Percentiles rank a stretch among this genome's conserved stretches.
These are phyloP conservation scores for Liriodendron chinense DNA, from an alignment of 164 flowering plant genomes.

Conservation along the genomic window DNA sequence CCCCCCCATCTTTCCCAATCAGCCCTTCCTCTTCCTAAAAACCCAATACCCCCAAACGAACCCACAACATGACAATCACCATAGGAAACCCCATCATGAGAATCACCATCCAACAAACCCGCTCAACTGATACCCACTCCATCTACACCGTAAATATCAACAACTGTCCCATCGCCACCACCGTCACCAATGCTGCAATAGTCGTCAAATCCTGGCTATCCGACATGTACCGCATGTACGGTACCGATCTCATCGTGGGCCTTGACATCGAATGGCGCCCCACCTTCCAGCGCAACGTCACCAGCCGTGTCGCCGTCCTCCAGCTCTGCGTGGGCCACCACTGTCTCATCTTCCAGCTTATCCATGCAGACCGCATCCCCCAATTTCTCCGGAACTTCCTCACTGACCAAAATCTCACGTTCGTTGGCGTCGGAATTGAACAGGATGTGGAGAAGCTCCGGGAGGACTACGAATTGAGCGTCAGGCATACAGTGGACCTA, in stretches of 20 bases:
- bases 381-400: neutral
- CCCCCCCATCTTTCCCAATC: too few species aligned
- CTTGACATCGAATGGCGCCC: conserved; percentile 61
- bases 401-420: neutral
- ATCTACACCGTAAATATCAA: conserved; percentile 3
- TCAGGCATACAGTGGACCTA: neutral
- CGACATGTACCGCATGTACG: neutral
- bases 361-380: conserved; percentile 2
- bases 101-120: neutral
- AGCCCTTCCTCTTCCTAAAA: too few species aligned
- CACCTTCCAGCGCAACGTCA: neutral
- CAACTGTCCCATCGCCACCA: conserved; percentile 3
- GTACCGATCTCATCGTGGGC: conserved; percentile 32
- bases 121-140: neutral
- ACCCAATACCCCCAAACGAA: neutral
- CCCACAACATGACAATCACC: neutral
- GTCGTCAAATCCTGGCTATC: conserved; percentile 11
- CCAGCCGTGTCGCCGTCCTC: conserved; percentile 12
- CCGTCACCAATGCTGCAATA: conserved; percentile 12
- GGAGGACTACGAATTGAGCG: neutral
- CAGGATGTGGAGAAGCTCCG: neutral
- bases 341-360: conserved; percentile 9
- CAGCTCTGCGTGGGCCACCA: conserved; percentile 4
- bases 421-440: conserved; percentile 8
- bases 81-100: neutral